These are phyloP conservation scores for Lipomyces orientalis DNA, from an alignment of 805 yeast genomes.

Conservation along the genomic window DNA sequence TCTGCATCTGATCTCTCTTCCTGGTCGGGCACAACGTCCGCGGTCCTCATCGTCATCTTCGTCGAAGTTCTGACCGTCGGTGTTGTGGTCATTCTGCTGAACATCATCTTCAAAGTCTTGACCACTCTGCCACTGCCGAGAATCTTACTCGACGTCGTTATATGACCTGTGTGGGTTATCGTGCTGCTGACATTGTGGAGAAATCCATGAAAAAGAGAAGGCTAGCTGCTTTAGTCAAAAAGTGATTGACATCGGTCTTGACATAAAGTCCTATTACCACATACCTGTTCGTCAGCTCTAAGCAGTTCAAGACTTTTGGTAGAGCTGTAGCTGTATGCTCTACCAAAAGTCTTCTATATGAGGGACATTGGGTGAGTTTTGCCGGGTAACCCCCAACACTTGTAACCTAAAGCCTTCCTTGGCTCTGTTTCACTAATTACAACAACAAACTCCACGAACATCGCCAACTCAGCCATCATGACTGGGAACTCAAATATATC, in stretches of 20 bases:
- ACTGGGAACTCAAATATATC: not conserved
- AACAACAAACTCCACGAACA: not conserved
- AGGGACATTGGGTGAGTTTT: no score
- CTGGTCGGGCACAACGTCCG: not conserved
- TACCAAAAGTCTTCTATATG: not conserved
- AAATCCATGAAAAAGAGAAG: not conserved
- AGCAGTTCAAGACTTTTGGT: no score
- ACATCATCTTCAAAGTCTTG: conserved; percentile 1
- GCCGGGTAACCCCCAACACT: no score
- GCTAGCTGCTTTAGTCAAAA: not conserved
- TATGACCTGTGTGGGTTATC: not conserved
- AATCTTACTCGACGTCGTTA: not conserved
- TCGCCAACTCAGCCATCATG: not conserved
- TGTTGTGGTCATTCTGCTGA: not conserved
- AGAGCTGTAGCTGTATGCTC: no score
- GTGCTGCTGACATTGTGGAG: not conserved
- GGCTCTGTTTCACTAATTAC: not conserved
- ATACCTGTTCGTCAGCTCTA: not conserved
- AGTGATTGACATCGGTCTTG: not conserved
- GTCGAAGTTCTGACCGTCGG: not conserved
- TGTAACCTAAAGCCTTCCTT: no score
- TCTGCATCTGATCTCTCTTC: not conserved
- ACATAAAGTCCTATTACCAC: not conserved
- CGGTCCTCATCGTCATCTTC: not conserved
- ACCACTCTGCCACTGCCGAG: not conserved